These are phyloP conservation scores for Alopecurus myosuroides DNA, from an alignment of 176 grass and related monocot species.

Conservation along the genomic window DNA sequence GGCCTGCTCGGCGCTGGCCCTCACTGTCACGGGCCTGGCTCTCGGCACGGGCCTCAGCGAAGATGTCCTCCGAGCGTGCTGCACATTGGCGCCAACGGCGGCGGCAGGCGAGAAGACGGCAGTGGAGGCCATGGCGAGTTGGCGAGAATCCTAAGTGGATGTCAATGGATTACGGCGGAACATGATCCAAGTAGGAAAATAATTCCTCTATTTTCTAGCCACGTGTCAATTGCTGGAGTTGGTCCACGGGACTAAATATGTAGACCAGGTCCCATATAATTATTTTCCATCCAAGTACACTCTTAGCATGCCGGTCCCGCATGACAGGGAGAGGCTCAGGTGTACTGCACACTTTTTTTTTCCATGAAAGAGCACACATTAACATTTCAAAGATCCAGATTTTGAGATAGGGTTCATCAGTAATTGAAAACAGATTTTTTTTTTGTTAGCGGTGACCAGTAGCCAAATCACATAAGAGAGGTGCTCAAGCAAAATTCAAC, in stretches of 20 bases:
- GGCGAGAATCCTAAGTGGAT: background rate
- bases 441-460: too few species aligned
- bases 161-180: background rate
- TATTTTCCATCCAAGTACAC: background rate
- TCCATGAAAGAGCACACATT: too few species aligned
- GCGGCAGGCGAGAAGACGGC: conserved; percentile 41
- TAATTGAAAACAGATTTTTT: background rate
- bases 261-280: too few species aligned
- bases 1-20: conserved; percentile 50
- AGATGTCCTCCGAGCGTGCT: background rate
- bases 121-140: conserved; percentile 50
- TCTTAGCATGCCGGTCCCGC: background rate
- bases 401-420: background rate
- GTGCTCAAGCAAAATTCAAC: background rate
- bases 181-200: background rate
- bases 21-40: conserved; percentile 23
- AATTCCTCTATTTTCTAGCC: too few species aligned
- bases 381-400: too few species aligned
- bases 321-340: background rate
- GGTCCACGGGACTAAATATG: too few species aligned
- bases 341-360: too few species aligned
- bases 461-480: background rate
- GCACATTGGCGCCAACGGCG: conserved; percentile 26
- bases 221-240: too few species aligned
- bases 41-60: background rate